Evolutionary conservation across 1,284 basidiomycete genomes (phyloP), one percentile per base, ranked within the genome.

Genomic region (Trichosporon inkin): DNA sequence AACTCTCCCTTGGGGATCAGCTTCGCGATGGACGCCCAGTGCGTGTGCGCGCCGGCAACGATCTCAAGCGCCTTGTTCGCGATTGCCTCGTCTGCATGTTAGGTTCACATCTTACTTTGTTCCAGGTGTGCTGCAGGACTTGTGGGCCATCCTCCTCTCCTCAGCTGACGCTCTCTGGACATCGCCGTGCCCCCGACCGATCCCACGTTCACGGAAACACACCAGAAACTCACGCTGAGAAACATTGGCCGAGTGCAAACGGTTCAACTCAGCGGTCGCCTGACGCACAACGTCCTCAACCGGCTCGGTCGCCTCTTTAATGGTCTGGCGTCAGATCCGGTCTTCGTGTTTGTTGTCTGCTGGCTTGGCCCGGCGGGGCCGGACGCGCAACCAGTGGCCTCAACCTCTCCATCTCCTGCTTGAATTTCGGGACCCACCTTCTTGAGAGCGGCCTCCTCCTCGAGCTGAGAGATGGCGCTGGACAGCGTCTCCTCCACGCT

Each of bases 1-100:
- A 73, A 77, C 66, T 79, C 76, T 17, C 73, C 71, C 52, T 66
- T 62, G n/a, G 77, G 77, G 56, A 79, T 73, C 32, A 74, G 62
- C 2, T 57, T 53, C 14, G 71, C 70, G 8, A 79, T 75, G 24
- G 55, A 58, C 2, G 57, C 58, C 77, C 77, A 79, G 38, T 68
- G 61, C 22, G 67, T 56, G 37, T 69, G 63, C 24, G 68, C 68
- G 2, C 47, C 44, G 13, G 55, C 60, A 60, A 76, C 62, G n/a
- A 68, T 72, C 40, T 70, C 68, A 34, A 78, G 63, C 2, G 68
- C 67, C 62, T 68, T 65, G 38, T 68, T 62, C 14, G 71, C 72
- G 24, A 78, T 72, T 1, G 66, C 65, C 24, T 65, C 58, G 51
- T 76, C 75, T 78, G 63, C 3, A 34, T 10, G 44, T 57, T n/a